Percentiles rank a stretch among this genome's conserved stretches.
Evolutionary conservation across 2,329 filamentous ascomycete genomes (phyloP).

Genomic region (Fusarium burgessii): DNA sequence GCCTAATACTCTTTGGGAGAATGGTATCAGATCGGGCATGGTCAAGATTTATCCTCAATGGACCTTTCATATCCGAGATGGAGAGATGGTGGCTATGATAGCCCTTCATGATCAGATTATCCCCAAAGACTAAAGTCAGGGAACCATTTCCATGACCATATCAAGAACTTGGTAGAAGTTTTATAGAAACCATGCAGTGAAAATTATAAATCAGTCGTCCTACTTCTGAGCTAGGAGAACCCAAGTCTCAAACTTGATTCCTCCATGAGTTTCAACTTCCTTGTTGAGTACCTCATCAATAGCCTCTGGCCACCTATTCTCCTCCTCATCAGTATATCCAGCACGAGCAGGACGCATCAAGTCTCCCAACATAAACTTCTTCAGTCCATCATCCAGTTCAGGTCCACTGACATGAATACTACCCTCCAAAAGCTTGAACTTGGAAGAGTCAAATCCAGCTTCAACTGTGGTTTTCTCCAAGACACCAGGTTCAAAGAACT

Average conservation of each 20-base stretch:
- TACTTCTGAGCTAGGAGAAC: constrained; percentile 44
- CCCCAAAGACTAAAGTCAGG: not conserved
- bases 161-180: too few species aligned
- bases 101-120: constrained; percentile 4
- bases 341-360: constrained; percentile 37
- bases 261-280: constrained; percentile 36
- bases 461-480: constrained; percentile 34
- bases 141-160: too few species aligned
- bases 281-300: constrained; percentile 35
- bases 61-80: not conserved
- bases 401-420: constrained; percentile 25
- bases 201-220: too few species aligned
- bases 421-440: constrained; percentile 20
- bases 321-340: constrained; percentile 42
- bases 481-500: constrained; percentile 43
- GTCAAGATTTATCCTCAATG: not conserved
- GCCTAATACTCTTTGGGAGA: not conserved
- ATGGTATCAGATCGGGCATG: not conserved
- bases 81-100: constrained; percentile 12
- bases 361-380: constrained; percentile 39
- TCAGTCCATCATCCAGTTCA: constrained; percentile 35
- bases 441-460: constrained; percentile 40
- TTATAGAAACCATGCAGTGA: too few species aligned
- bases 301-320: constrained; percentile 37
- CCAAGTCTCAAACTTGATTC: constrained; percentile 41